Evolutionary conservation across 441 rosid genomes (phyloP), one percentile per base, ranked within the genome.

Genomic region (Raphanus hybrid): DNA sequence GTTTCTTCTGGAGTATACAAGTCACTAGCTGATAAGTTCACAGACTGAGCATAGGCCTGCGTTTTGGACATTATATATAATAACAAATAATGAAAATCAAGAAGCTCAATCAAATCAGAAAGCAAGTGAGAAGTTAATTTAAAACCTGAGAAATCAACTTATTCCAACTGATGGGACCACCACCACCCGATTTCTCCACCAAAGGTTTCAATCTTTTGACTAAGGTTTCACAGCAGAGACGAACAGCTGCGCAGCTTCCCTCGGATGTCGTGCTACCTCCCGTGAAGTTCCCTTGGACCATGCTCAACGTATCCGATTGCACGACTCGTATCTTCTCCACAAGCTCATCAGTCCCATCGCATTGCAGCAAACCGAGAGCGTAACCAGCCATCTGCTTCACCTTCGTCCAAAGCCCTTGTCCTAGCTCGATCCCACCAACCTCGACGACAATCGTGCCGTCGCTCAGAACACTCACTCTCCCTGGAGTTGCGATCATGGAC

Each of bases 381-480:
- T 83, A 93, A 48, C 93, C 91, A 64, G 85, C 86, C 88, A 86
- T 90, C 78, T 95, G 99, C 79, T 95, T 95, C 45, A 85, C 98
- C 84, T 95, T 95, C 10, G 95, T 93, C 96, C 97, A 95, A 18
- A 95, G 86, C 60, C 99, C 99, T 85, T 93, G 98, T 59, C 98
- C 99, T 4, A 96, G 63, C 83, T 96, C 99, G 79, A 86, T 83
- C n/a, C 98, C 98, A 57, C 97, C 98, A 71, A 96, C 97, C 84
- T 93, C 97, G 76, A 89, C 95, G 63, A 69, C 91, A 34, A 96
- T 67, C 8, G 97, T 88, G 3, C 97, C 98, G 67, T 93, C 99
- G 29, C 91, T 70, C 4, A 96, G 78, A 76, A 93, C 82, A 76
- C 97, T 88, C 58, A 93, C 99, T 82, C 86, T 93, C 73, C 97